Conservation (phyloP, 345 rosid species). For the Adansonia digitata region DNA sequence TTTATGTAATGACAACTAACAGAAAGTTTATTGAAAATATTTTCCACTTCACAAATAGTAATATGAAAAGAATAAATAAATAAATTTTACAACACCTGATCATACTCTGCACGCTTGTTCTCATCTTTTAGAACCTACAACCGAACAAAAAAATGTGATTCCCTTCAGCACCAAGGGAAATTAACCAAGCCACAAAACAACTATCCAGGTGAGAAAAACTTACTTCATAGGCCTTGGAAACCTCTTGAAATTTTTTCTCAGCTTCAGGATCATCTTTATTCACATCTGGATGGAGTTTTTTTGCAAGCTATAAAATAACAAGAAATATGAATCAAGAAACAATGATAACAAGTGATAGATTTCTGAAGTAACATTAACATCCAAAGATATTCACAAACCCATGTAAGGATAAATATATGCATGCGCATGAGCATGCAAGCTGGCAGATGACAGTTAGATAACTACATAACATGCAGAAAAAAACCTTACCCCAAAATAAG, state of each 20-base stretch:
- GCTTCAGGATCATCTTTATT: constrained; percentile 99
- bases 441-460: not conserved
- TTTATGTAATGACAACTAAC: not conserved
- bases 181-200: constrained; percentile 3
- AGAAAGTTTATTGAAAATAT: not conserved
- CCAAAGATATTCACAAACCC: not conserved
- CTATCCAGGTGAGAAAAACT: constrained; percentile 11
- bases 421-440: not conserved
- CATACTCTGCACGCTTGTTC: constrained; percentile 78
- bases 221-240: constrained; percentile 94
- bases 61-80: not conserved
- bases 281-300: constrained; percentile 92
- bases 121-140: constrained; percentile 88
- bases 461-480: not conserved
- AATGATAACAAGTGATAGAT: not conserved
- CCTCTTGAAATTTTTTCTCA: constrained; percentile 94
- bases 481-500: constrained; percentile 76
- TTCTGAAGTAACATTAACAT: not conserved
- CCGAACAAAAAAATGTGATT: constrained; percentile 11
- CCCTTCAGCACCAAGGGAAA: not conserved
- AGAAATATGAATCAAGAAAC: not conserved
- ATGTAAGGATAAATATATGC: not conserved
- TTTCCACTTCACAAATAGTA: not conserved
- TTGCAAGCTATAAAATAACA: constrained; percentile 60
- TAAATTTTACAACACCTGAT: constrained; percentile 53